Evolutionary conservation across 1,139 yeast species (phyloP).

Genomic region (Candida sanyaensis): DNA sequence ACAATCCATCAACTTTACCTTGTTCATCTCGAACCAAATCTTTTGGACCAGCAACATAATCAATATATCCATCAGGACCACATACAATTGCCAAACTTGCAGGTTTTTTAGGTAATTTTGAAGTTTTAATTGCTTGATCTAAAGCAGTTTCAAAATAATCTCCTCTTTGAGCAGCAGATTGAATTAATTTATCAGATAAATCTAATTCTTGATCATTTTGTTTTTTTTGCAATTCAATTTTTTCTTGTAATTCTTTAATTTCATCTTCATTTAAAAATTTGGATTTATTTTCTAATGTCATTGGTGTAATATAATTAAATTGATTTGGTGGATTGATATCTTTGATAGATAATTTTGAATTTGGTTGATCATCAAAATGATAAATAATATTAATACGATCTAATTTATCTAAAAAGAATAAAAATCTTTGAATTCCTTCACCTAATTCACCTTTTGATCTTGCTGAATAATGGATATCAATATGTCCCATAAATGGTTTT

Average conservation of each 20-base stretch:
- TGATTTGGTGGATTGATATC: constrained; percentile 44
- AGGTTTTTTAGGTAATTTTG: constrained; percentile 27
- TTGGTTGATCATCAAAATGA: constrained; percentile 51
- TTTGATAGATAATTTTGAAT: constrained; percentile 29
- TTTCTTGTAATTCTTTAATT: constrained; percentile 30
- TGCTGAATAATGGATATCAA: constrained; percentile 70
- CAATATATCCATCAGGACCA: constrained; percentile 87
- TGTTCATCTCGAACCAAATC: constrained; percentile 49
- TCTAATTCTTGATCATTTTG: background rate
- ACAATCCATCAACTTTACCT: constrained; percentile 69
- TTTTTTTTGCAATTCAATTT: constrained; percentile 17
- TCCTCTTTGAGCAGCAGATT: constrained; percentile 14
- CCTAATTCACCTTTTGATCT: constrained; percentile 53
- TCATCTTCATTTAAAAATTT: constrained; percentile 26
- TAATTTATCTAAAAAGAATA: constrained; percentile 66
- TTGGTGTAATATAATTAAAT: constrained; percentile 42
- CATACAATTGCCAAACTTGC: constrained; percentile 71
- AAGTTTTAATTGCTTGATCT: constrained; percentile 51
- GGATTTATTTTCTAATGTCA: constrained; percentile 26
- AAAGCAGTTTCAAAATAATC: constrained; percentile 45
- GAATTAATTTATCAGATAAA: constrained; percentile 1
- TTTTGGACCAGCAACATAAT: constrained; percentile 70
- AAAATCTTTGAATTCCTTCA: constrained; percentile 51
- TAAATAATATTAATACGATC: constrained; percentile 61
- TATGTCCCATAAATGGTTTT: constrained; percentile 73